These are phyloP conservation scores for Casuarina cunninghamiana DNA, from an alignment of 306 rosid species.

Conservation along the genomic window DNA sequence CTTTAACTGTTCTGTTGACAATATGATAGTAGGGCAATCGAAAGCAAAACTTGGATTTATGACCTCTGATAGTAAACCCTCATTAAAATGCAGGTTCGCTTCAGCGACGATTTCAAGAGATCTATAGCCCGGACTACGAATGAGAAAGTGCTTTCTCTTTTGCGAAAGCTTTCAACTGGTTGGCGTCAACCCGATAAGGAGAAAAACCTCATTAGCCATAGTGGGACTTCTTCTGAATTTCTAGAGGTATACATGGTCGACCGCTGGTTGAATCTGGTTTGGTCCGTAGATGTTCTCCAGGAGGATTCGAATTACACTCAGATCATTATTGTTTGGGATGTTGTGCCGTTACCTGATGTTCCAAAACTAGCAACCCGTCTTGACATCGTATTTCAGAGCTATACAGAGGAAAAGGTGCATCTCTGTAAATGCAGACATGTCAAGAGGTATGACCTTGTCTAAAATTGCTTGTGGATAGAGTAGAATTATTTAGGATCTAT, in stretches of 20 bases:
- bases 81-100: constrained; percentile 28
- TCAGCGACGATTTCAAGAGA: constrained; percentile 31
- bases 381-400: constrained; percentile 28
- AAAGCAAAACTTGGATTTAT: no score
- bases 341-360: constrained; percentile 34
- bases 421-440: constrained; percentile 33
- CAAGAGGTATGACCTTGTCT: constrained; percentile 35
- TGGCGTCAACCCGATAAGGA: constrained; percentile 40
- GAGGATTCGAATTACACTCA: constrained; percentile 42
- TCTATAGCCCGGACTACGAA: constrained; percentile 35
- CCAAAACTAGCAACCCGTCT: constrained; percentile 32
- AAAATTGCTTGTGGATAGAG: neutral
- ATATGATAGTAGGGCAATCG: neutral
- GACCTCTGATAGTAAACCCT: neutral
- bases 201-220: constrained; percentile 23
- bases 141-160: constrained; percentile 34
- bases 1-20: neutral
- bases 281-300: constrained; percentile 45
- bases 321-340: constrained; percentile 51
- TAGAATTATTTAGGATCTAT: neutral
- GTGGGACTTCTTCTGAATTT: constrained; percentile 31
- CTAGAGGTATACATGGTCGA: constrained; percentile 45
- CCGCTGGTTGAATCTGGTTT: constrained; percentile 36
- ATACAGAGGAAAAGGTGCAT: constrained; percentile 32
- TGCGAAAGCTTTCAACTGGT: constrained; percentile 52